phyloP scores from a whole-genome alignment of 345 rosid genomes.

The Cochlearia excelsa region DNA sequence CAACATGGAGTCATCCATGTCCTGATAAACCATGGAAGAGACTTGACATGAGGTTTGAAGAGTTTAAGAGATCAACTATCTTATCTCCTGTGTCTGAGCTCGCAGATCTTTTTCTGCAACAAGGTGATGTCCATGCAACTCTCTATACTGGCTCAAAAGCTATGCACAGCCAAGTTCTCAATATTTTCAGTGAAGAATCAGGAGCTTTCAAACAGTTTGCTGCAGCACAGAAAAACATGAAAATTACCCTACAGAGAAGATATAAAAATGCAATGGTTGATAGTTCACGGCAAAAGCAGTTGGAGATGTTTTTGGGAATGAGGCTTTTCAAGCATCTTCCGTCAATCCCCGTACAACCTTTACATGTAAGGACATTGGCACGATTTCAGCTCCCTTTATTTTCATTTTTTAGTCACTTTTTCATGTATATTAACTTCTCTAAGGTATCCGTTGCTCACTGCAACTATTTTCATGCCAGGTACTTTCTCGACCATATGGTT shows the following conservation, averaged over 20 bases:
- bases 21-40: conserved; percentile 99
- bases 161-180: conserved; percentile 97
- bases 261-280: conserved; percentile 85
- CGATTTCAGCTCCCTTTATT: conserved; percentile 11
- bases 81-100: conserved; percentile 82
- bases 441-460: conserved; percentile 1
- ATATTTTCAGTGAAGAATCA: conserved; percentile 88
- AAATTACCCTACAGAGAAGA: conserved; percentile 88
- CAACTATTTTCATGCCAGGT: conserved; percentile 14
- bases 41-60: conserved; percentile 87
- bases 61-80: conserved; percentile 83
- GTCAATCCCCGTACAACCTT: conserved; percentile 74
- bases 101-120: conserved; percentile 90
- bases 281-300: conserved; percentile 95
- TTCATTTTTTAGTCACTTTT: neutral
- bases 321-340: conserved; percentile 98
- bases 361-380: conserved; percentile 55
- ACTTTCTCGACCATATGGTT: conserved; percentile 59
- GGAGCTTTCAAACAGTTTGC: conserved; percentile 88
- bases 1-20: conserved; percentile 96
- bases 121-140: conserved; percentile 98
- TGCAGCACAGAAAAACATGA: conserved; percentile 80
- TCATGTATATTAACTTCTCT: conserved; percentile 16
- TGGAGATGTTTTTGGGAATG: conserved; percentile 94
- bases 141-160: conserved; percentile 99